These are phyloP conservation scores for Beauveria varroae DNA, from an alignment of 2,329 filamentous ascomycete species.

Conservation along the genomic window DNA sequence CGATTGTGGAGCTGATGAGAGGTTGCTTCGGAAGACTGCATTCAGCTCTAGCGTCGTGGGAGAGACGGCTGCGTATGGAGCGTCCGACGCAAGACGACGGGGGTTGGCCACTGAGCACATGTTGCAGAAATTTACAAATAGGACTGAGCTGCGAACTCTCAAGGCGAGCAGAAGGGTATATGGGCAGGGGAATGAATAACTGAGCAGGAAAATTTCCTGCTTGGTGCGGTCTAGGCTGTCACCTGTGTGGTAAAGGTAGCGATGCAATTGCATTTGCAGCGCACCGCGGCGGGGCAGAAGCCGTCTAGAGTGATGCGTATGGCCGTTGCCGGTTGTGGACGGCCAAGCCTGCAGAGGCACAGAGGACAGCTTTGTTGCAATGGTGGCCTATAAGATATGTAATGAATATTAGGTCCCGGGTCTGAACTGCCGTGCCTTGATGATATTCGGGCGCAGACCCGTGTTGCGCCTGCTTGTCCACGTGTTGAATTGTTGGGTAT, in stretches of 20 bases:
- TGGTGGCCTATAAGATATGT: neutral
- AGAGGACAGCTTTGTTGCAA: neutral
- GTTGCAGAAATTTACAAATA: constrained; percentile 3
- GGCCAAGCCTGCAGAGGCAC: neutral
- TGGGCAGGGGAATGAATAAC: no score
- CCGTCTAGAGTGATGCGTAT: neutral
- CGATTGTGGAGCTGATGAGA: neutral
- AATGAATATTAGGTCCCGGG: neutral
- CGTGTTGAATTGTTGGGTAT: neutral
- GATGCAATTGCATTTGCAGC: neutral
- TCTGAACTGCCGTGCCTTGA: neutral
- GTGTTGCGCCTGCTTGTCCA: neutral
- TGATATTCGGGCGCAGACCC: neutral
- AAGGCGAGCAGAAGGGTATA: neutral
- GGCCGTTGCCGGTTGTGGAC: no score
- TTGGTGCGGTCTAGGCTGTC: neutral
- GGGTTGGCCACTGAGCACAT: neutral
- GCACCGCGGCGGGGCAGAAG: neutral
- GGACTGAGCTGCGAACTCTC: neutral
- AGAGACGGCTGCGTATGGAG: no score
- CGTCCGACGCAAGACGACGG: neutral
- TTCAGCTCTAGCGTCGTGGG: constrained; percentile 6
- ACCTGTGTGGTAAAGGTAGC: neutral
- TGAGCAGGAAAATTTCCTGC: neutral
- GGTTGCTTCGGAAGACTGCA: constrained; percentile 6